These are phyloP conservation scores for Fusarium torreyae DNA, from an alignment of 2,329 filamentous ascomycete species.

Conservation along the genomic window DNA sequence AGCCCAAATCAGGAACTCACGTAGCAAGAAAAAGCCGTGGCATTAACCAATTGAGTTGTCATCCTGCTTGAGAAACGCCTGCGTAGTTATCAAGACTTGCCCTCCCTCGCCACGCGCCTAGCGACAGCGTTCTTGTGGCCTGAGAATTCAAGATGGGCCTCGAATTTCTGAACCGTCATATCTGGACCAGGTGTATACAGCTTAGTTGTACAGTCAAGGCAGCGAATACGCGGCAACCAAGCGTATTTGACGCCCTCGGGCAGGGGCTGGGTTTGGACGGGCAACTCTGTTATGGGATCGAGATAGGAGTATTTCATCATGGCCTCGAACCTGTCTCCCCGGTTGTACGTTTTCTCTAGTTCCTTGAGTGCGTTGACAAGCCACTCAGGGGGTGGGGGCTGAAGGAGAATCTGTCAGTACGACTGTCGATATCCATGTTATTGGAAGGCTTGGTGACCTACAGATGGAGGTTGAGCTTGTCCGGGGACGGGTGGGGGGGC, in stretches of 20 bases:
- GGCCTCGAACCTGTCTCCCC: conserved; percentile 85
- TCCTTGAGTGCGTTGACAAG: conserved; percentile 80
- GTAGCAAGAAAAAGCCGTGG: neutral
- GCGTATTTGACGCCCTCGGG: conserved; percentile 80
- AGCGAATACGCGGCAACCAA: conserved; percentile 91
- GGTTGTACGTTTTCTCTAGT: conserved; percentile 79
- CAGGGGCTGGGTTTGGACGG: conserved; percentile 70
- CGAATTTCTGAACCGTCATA: conserved; percentile 89
- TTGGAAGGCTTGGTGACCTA: conserved; percentile 62
- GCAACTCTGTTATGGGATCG: conserved; percentile 77
- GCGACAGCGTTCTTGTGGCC: conserved; percentile 80
- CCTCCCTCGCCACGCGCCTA: conserved; percentile 50
- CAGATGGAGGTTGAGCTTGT: conserved; percentile 68
- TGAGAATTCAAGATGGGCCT: conserved; percentile 90
- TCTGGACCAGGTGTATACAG: conserved; percentile 92
- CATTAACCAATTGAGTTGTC: conserved; percentile 1
- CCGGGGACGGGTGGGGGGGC: conserved; percentile 74
- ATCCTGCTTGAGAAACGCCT: conserved; percentile 5
- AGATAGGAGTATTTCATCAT: conserved; percentile 92
- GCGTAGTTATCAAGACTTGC: conserved; percentile 21
- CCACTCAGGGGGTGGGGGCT: conserved; percentile 93
- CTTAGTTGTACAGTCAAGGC: conserved; percentile 93
- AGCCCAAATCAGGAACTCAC: conserved; percentile 12
- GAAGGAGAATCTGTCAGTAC: conserved; percentile 42
- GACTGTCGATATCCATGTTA: conserved; percentile 13